These are phyloP conservation scores for Diaporthe ilicicola DNA, from an alignment of 2,329 filamentous ascomycete species.

Conservation along the genomic window DNA sequence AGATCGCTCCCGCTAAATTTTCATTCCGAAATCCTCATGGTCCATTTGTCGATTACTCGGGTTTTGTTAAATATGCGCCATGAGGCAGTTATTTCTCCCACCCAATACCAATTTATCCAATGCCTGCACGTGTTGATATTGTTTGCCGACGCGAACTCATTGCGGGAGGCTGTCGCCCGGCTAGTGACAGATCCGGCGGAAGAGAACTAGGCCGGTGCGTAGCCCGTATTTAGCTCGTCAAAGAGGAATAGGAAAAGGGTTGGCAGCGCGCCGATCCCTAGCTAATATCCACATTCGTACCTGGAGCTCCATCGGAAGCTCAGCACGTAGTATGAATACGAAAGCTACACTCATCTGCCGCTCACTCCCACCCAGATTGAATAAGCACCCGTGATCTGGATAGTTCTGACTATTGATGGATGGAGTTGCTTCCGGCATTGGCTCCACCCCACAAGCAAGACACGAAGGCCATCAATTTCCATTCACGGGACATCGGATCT, in stretches of 20 bases:
- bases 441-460: neutral
- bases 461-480: neutral
- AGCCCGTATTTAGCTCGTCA: neutral
- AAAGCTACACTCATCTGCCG: neutral
- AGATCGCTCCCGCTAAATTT: too few species aligned
- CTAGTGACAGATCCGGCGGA: slow-evolving; percentile 16
- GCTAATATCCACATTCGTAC: neutral
- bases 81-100: neutral
- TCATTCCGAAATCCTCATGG: neutral
- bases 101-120: neutral
- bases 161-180: neutral
- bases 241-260: neutral
- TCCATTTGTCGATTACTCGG: neutral
- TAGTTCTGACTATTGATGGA: slow-evolving; percentile 15
- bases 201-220: neutral
- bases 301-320: neutral
- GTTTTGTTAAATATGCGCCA: neutral
- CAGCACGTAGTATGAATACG: neutral
- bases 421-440: neutral
- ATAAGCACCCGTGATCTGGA: neutral
- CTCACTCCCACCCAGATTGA: neutral
- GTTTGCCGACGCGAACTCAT: neutral
- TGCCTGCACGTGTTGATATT: neutral
- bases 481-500: neutral
- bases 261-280: neutral